Evolutionary conservation across 352 stramenopile genomes (phyloP).

Genomic region (Thalassiosira livingstoniorum): DNA sequence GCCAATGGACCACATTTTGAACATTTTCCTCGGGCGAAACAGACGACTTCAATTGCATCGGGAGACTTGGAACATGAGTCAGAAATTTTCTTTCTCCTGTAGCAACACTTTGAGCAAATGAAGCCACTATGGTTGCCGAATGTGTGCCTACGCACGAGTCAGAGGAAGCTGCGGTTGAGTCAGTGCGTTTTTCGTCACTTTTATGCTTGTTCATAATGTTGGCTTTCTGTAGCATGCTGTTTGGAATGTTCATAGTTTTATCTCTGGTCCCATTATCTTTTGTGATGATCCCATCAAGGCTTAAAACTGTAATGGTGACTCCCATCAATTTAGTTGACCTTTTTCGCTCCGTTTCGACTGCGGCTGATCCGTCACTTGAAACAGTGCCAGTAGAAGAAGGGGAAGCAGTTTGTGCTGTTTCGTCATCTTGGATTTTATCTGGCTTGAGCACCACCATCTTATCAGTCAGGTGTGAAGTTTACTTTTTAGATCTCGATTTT

Average conservation of each 20-base stretch:
- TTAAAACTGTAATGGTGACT: background rate
- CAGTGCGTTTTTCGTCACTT: background rate
- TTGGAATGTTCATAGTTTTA: too few species aligned
- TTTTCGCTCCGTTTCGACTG: too few species aligned
- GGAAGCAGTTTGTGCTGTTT: background rate
- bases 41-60: conserved; percentile 10
- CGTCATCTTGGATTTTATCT: too few species aligned
- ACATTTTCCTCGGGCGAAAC: background rate
- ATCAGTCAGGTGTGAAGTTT: too few species aligned
- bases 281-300: background rate
- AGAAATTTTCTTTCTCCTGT: conserved; percentile 23
- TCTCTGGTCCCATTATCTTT: background rate
- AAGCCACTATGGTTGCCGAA: conserved; percentile 37
- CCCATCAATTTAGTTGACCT: background rate
- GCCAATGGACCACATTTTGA: conserved; percentile 29
- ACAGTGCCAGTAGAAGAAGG: too few species aligned
- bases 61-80: conserved; percentile 48
- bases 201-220: conserved; percentile 3
- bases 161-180: background rate
- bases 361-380: too few species aligned
- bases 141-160: background rate
- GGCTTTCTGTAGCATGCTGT: too few species aligned
- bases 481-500: too few species aligned
- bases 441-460: too few species aligned
- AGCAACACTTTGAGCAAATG: conserved; percentile 39